Evolutionary conservation across 2,329 filamentous ascomycete species (phyloP).

Genomic region (Hymenoscyphus occultus): DNA sequence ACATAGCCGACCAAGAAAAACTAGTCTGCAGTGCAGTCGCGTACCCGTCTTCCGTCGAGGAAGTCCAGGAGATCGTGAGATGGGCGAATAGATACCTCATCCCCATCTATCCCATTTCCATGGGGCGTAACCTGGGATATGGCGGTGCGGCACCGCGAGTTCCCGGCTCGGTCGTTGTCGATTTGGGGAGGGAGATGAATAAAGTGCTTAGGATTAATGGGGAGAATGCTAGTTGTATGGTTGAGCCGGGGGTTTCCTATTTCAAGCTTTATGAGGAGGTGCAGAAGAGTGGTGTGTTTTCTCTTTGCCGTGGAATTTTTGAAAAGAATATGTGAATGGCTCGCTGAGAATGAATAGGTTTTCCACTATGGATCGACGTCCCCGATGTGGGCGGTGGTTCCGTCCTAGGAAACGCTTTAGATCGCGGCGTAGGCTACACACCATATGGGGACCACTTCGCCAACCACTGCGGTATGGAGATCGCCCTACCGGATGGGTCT

Average conservation of each 20-base stretch:
- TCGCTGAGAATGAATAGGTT: background rate
- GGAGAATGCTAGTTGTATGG: slow-evolving; percentile 47
- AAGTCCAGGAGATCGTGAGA: slow-evolving; percentile 46
- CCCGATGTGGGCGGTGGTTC: slow-evolving; percentile 42
- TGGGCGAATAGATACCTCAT: slow-evolving; percentile 45
- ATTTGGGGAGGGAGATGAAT: slow-evolving; percentile 51
- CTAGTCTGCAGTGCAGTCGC: slow-evolving; percentile 44
- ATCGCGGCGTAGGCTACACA: slow-evolving; percentile 42
- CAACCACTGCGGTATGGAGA: slow-evolving; percentile 42
- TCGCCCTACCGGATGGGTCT: slow-evolving; percentile 45
- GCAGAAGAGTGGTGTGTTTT: slow-evolving; percentile 26
- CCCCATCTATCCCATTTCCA: slow-evolving; percentile 48
- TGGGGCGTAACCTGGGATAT: slow-evolving; percentile 51
- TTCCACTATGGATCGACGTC: slow-evolving; percentile 17
- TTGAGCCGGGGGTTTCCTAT: slow-evolving; percentile 55
- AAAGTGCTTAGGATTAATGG: slow-evolving; percentile 50
- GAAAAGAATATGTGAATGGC: too few species aligned
- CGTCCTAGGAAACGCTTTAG: slow-evolving; percentile 45
- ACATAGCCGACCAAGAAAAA: slow-evolving; percentile 42
- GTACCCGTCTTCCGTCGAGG: slow-evolving; percentile 43
- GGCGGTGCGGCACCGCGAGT: slow-evolving; percentile 53
- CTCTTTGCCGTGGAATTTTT: too few species aligned
- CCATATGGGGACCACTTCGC: slow-evolving; percentile 42
- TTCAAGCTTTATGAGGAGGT: slow-evolving; percentile 49
- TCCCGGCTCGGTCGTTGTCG: slow-evolving; percentile 48